Percentiles rank a stretch among this genome's conserved stretches.
Conservation (phyloP, 2,329 filamentous ascomycete species). For the Colletotrichum magnum region DNA sequence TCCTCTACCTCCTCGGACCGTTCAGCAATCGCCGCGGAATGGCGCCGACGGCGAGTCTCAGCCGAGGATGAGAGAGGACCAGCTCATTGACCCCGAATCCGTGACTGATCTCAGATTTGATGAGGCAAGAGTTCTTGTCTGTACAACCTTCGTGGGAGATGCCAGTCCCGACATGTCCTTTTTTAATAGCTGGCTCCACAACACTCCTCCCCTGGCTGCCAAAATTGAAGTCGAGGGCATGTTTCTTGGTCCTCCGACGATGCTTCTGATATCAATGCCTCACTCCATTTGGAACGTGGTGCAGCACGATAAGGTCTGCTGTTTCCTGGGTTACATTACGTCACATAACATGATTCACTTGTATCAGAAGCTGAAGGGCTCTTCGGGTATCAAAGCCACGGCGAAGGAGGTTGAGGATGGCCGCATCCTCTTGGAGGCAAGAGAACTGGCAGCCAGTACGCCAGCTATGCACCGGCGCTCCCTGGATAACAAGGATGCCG, state of each 20-base stretch:
- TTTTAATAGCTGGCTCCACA: constrained; percentile 76
- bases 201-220: constrained; percentile 67
- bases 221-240: constrained; percentile 77
- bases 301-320: constrained; percentile 77
- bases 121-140: constrained; percentile 74
- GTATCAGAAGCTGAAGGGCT: constrained; percentile 71
- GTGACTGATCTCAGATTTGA: constrained; percentile 72
- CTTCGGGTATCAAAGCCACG: constrained; percentile 59
- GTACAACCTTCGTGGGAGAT: constrained; percentile 77
- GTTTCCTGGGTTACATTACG: constrained; percentile 75
- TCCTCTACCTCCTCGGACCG: constrained; percentile 55
- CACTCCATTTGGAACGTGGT: constrained; percentile 74
- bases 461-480: constrained; percentile 46
- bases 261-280: constrained; percentile 77
- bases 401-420: constrained; percentile 70
- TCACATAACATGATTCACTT: constrained; percentile 78
- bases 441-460: constrained; percentile 59
- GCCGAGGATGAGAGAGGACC: constrained; percentile 53
- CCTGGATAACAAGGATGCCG: constrained; percentile 36
- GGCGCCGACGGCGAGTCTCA: constrained; percentile 31
- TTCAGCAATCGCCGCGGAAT: constrained; percentile 49
- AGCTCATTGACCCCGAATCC: constrained; percentile 61
- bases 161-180: constrained; percentile 76
- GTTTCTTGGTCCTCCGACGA: constrained; percentile 77
- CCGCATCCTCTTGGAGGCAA: constrained; percentile 68